These are phyloP conservation scores for Bombardia bombarda DNA, from an alignment of 495 filamentous ascomycete species.

Conservation along the genomic window DNA sequence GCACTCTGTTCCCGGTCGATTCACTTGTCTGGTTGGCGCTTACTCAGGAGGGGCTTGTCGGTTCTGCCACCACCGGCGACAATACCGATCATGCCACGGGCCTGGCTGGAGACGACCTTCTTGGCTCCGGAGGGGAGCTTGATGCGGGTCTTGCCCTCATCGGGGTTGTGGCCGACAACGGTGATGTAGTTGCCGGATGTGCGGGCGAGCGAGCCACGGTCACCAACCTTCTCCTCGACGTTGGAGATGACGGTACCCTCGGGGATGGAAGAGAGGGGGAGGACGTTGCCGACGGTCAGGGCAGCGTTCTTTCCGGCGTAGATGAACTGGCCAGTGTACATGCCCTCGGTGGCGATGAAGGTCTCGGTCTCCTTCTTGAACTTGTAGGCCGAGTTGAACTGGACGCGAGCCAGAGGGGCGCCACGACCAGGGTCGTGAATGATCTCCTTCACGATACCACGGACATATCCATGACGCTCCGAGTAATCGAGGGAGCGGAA, in stretches of 20 bases:
- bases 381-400: conserved; percentile 87
- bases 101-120: conserved; percentile 89
- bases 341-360: conserved; percentile 99
- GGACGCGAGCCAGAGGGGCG: conserved; percentile 91
- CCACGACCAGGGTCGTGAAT: conserved; percentile 98
- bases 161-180: conserved; percentile 96
- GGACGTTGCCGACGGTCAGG: conserved; percentile 92
- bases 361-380: conserved; percentile 89
- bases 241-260: conserved; percentile 98
- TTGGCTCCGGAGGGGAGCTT: conserved; percentile 98
- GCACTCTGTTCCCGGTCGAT: conserved; percentile 3
- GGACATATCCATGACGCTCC: conserved; percentile 93
- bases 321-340: conserved; percentile 99
- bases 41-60: conserved; percentile 96
- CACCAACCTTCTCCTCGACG: conserved; percentile 97
- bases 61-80: conserved; percentile 98
- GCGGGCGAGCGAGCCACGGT: conserved; percentile 89
- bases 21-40: conserved; percentile 16
- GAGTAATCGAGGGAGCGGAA: conserved; percentile 93
- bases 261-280: conserved; percentile 85
- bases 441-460: conserved; percentile 96
- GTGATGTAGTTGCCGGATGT: conserved; percentile 99
- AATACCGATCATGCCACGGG: conserved; percentile 98
- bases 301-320: conserved; percentile 98
- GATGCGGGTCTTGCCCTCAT: conserved; percentile 98